phyloP scores from a whole-genome alignment of 208 protist genomes.

The Giardia duodenalis region DNA sequence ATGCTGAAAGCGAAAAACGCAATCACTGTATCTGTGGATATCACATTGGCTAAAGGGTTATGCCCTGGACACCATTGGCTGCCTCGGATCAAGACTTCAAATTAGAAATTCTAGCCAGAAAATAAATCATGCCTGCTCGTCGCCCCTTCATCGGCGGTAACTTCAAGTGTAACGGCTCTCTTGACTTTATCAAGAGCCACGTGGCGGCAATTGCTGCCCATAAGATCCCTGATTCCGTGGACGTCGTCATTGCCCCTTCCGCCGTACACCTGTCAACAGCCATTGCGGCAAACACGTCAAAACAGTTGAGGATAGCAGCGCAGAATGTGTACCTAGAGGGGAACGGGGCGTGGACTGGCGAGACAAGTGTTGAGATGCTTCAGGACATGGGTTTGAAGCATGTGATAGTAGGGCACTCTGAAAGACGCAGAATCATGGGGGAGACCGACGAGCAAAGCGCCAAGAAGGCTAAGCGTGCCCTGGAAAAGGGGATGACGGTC shows the following conservation, averaged over 20 bases:
- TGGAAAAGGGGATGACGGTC: slow-evolving; percentile 64
- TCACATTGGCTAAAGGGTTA: too few relatives aligned
- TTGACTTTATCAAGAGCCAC: slow-evolving; percentile 7
- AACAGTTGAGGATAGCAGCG: slow-evolving; percentile 29
- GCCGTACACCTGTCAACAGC: slow-evolving; percentile 24
- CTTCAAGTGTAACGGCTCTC: slow-evolving; percentile 45
- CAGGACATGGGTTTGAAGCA: slow-evolving; percentile 71
- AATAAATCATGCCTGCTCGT: too few relatives aligned
- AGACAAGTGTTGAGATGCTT: slow-evolving; percentile 58
- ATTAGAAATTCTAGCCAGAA: too few relatives aligned
- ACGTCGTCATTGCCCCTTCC: slow-evolving; percentile 38
- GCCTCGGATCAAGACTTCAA: too few relatives aligned
- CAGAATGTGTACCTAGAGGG: slow-evolving; percentile 32
- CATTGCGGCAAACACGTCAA: not conserved
- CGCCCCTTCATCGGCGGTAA: slow-evolving; percentile 44
- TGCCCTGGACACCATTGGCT: too few relatives aligned
- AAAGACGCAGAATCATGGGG: slow-evolving; percentile 69
- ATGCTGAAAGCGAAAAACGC: too few relatives aligned
- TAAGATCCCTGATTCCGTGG: slow-evolving; percentile 16
- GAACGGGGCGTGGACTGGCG: slow-evolving; percentile 38
- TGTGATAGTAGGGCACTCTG: slow-evolving; percentile 85
- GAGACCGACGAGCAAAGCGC: slow-evolving; percentile 56
- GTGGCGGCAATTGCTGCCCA: slow-evolving; percentile 24
- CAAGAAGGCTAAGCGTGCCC: slow-evolving; percentile 64
- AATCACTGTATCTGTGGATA: too few relatives aligned